Base-by-base conservation (phyloP, 1,284 basidiomycete genomes). In the Leccinum subfulvum region DNA sequence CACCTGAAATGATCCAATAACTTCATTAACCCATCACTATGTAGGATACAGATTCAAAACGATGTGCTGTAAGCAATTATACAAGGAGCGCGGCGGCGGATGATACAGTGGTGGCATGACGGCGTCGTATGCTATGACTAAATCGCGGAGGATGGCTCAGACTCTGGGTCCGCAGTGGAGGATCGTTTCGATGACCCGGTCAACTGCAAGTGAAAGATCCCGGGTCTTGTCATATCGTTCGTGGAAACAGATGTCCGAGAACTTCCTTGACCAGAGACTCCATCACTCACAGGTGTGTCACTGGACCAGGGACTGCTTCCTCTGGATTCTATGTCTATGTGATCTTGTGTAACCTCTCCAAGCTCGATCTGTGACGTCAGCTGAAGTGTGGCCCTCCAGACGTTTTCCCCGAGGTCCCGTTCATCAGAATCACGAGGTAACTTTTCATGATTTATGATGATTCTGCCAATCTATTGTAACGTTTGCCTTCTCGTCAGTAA, bases 381-480 rank as follows among this genome's bases (percentile, higher is more conserved):
- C 55, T 56, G 55, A 26, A 56, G 21, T 18, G 55, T 21, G n/a
- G 35, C 35, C 9, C 23, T 37, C 55, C 55, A 56, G 7, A 9
- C 33, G 14, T 18, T 11, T 23, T 33, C 55, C 18, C 54, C 54
- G n/a, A 54, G n/a, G n/a, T 56, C 55, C 13, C 18, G 37, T 9
- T 39, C 23, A 16, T 28, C 51, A 28, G 18, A 14, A 28, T 56
- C 55, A 11, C 28, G 28, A 3, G 51, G 51, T 47, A 68, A 10
- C 23, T 62, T 67, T 26, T 62, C 63, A 3, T 68, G 57, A 23
- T 66, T 58, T 7, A 68, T 16, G 21, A 66, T 41, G 16, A 71
- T 55, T 39, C 64, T 66, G 11, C 68, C 68, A 2, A 68, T 47
- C 68, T 71, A 26, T 35, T 13, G 3, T 35, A 8, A 23, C 11